A percentile compares a stretch with the other conserved stretches of the same genome.
These are phyloP conservation scores for Hyphopichia khmerensis DNA, from an alignment of 1,139 yeast genomes.

Conservation along the genomic window DNA sequence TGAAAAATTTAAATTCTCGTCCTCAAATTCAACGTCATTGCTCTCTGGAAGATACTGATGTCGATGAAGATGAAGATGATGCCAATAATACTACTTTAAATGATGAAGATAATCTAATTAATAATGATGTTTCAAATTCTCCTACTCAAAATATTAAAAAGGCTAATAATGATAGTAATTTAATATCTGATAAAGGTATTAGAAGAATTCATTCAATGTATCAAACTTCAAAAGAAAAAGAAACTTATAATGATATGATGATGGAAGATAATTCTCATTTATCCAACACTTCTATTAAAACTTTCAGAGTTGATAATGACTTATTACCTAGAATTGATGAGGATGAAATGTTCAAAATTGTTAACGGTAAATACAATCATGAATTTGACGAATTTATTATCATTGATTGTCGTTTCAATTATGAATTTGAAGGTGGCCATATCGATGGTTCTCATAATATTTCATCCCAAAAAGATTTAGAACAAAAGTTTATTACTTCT, in stretches of 20 bases:
- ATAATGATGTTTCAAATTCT: conserved; percentile 7
- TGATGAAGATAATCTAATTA: conserved; percentile 8
- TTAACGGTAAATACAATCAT: conserved; percentile 54
- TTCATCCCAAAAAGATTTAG: conserved; percentile 67
- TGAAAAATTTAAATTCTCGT: neutral
- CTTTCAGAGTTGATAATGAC: conserved; percentile 57
- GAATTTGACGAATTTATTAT: conserved; percentile 62
- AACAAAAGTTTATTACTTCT: conserved; percentile 39
- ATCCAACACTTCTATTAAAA: conserved; percentile 38
- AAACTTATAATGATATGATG: conserved; percentile 12
- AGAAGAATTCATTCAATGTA: conserved; percentile 70
- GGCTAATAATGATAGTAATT: neutral
- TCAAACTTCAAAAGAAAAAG: conserved; percentile 44
- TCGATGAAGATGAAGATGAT: conserved; percentile 10
- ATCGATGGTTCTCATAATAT: conserved; percentile 79
- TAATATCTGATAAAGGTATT: conserved; percentile 18
- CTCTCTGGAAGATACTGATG: conserved; percentile 3
- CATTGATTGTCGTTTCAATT: conserved; percentile 88
- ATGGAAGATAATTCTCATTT: conserved; percentile 41
- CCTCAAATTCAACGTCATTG: neutral
- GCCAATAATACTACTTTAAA: conserved; percentile 9
- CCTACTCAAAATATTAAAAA: conserved; percentile 1
- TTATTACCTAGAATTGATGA: conserved; percentile 73
- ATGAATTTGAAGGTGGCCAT: conserved; percentile 93
- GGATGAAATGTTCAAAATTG: conserved; percentile 59